A percentile compares a stretch with the other conserved stretches of the same genome.
Evolutionary conservation across 306 rosid genomes (phyloP).

Genomic region (Dicorynia guianensis): DNA sequence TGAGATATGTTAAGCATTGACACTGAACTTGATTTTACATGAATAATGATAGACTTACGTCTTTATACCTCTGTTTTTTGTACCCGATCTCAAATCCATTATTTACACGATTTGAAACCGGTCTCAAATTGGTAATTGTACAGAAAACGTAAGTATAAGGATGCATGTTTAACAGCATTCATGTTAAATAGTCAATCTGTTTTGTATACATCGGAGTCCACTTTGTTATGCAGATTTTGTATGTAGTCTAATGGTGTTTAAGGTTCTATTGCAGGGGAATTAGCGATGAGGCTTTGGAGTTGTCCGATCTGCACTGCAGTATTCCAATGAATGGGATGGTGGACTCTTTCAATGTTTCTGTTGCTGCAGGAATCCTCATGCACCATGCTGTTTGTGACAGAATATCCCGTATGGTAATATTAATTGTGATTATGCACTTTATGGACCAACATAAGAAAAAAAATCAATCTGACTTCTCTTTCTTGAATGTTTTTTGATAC

Average conservation of each 20-base stretch:
- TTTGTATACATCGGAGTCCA: not conserved
- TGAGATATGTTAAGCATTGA: conserved; percentile 7
- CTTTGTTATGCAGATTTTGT: conserved; percentile 1
- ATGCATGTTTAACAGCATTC: too few species aligned
- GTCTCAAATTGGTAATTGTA: too few species aligned
- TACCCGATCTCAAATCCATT: too few species aligned
- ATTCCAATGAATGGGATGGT: conserved; percentile 97
- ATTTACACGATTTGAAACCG: too few species aligned
- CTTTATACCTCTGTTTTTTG: too few species aligned
- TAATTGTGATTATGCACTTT: conserved; percentile 23
- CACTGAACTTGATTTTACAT: conserved; percentile 3
- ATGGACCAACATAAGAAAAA: conserved; percentile 26
- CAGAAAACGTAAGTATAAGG: too few species aligned
- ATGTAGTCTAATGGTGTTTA: not conserved
- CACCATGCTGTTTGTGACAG: conserved; percentile 94
- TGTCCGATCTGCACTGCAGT: conserved; percentile 87
- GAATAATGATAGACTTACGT: too few species aligned
- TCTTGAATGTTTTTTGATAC: not conserved
- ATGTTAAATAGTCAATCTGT: conserved; percentile 19
- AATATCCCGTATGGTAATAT: conserved; percentile 79
- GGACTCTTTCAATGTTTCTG: conserved; percentile 94
- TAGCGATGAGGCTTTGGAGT: conserved; percentile 82
- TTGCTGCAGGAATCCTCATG: conserved; percentile 96
- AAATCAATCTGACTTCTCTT: not conserved
- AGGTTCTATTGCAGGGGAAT: conserved; percentile 70